phyloP scores from a whole-genome alignment of 192 early-diverging fungal genomes.

The Cladochytrium replicatum region DNA sequence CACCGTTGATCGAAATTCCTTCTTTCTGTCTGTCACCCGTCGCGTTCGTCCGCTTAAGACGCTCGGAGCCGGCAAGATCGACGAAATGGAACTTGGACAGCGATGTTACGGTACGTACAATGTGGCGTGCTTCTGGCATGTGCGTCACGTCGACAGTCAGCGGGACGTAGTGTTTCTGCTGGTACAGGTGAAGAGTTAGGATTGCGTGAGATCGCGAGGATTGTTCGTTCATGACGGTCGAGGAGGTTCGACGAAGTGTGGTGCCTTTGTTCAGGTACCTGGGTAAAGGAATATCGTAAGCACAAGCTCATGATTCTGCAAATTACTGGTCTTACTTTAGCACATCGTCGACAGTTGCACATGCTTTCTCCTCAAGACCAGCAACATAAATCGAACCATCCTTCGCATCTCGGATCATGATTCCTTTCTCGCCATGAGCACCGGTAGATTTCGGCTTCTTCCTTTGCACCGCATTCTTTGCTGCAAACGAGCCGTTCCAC shows the following conservation, averaged over 20 bases:
- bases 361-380: slow-evolving; percentile 60
- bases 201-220: slow-evolving; percentile 14
- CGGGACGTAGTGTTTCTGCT: slow-evolving; percentile 24
- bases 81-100: slow-evolving; percentile 19
- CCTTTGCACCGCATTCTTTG: neutral
- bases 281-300: neutral
- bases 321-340: slow-evolving; percentile 17
- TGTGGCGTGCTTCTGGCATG: too few species aligned
- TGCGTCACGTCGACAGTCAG: neutral
- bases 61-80: slow-evolving; percentile 13
- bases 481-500: slow-evolving; percentile 1
- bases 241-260: slow-evolving; percentile 1
- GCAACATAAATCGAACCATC: slow-evolving; percentile 74
- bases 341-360: too few species aligned
- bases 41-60: slow-evolving; percentile 9
- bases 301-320: too few species aligned
- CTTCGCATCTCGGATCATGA: slow-evolving; percentile 71
- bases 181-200: slow-evolving; percentile 7
- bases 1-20: slow-evolving; percentile 16
- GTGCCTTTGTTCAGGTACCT: slow-evolving; percentile 39
- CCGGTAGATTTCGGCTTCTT: neutral
- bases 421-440: neutral
- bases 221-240: slow-evolving; percentile 19
- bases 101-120: neutral
- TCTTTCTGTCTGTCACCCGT: slow-evolving; percentile 15